Evolutionary conservation across 2,329 filamentous ascomycete species (phyloP).

Genomic region (Pseudogymnoascus sp.): DNA sequence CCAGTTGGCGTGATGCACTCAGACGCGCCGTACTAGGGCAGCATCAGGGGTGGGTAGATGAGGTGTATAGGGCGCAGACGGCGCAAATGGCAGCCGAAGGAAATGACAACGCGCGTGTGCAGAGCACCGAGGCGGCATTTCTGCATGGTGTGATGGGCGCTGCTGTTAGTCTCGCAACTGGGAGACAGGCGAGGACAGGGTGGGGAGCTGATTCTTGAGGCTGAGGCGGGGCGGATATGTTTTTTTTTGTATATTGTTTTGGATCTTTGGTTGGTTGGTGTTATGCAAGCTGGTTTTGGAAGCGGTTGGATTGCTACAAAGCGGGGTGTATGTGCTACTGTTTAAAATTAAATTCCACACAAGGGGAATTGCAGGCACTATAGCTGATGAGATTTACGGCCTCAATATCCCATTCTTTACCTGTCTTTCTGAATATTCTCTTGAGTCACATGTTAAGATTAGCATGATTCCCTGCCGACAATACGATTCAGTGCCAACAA

Average conservation of each 20-base stretch:
- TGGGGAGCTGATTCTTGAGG: background rate
- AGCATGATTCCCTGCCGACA: background rate
- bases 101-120: background rate
- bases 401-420: background rate
- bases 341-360: background rate
- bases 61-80: slow-evolving; percentile 13
- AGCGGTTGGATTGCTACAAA: background rate
- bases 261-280: background rate
- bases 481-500: background rate
- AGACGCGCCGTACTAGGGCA: background rate
- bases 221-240: background rate
- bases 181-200: background rate
- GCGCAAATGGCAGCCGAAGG: background rate
- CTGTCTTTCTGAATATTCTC: background rate
- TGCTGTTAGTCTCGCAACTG: background rate
- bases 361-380: background rate
- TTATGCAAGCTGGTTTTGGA: background rate
- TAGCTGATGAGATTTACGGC: background rate
- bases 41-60: slow-evolving; percentile 11
- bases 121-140: background rate
- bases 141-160: background rate
- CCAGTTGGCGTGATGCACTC: slow-evolving; percentile 4
- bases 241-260: background rate
- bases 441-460: background rate
- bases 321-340: background rate